Base-by-base conservation (phyloP, 1,139 yeast species). In the Lodderomyces metapsilosis region DNA sequence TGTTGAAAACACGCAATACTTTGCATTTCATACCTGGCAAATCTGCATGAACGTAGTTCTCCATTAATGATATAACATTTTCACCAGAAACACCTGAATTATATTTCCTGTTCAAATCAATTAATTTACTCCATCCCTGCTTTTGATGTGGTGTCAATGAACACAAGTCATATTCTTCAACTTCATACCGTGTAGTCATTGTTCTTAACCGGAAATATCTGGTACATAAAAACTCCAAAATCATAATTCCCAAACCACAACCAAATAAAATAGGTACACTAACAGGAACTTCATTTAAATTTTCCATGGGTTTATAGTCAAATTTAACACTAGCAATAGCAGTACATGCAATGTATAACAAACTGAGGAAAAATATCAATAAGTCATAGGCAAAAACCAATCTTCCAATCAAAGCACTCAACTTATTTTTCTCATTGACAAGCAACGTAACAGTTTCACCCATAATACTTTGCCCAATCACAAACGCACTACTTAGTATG, bases 21-120 rank as follows among this genome's bases (percentile, higher is more conserved):
- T 56, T 53, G 49, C 74, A 68, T 13, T 47, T 48, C 64, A 70
- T 58, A 7, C 59, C 61, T 10, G 55, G 54, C 40, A 69, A 52
- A 4, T 54, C 51, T 2, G 70, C 53, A 22, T 49, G 47, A 11
- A 56, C 49, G 43, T 70, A 70, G 2, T 72, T 63, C 46, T 58
- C 60, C 67, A 70, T 66, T 37, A 70, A 52, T 18, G 68, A 59
- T 5, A 70, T 46, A 2, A 68, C 72, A 31, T 62, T 57, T 13
- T 55, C 61, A 4, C 76, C 76, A 4, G 68, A 59, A 0, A 70
- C 54, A 2, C 74, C 75, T 2, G 72, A 62, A 44, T 56, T 62
- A 36, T 49, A 48, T 35, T 49, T 57, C 30, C 57, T 53, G 43
- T 67, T 66, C 24, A 53, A 52, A 39, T 67, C 67, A 28, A 70